A percentile compares a stretch with the other conserved stretches of the same genome.
Conservation (phyloP, 202 grass and related monocot species). For the Tripidium arundinaceum region DNA sequence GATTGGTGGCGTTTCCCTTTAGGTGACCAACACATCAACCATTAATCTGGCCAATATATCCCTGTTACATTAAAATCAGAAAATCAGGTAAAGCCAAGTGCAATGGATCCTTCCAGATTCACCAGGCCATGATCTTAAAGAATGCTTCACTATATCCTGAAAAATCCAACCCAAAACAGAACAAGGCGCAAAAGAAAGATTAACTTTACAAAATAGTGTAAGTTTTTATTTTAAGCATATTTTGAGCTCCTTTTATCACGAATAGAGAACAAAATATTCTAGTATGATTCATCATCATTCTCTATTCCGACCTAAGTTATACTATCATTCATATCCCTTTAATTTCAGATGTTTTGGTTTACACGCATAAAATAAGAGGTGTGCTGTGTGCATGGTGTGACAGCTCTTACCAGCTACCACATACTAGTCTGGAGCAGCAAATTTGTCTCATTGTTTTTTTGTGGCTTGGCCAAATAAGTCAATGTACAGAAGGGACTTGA, state of each 20-base stretch:
- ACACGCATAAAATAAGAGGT: neutral
- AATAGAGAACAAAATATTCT: neutral
- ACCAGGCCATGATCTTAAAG: neutral
- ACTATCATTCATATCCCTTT: neutral
- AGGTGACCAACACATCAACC: neutral
- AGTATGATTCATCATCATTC: neutral
- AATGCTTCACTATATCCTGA: neutral
- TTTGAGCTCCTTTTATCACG: neutral
- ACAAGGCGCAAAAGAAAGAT: neutral
- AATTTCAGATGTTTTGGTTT: neutral
- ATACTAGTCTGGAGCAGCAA: neutral
- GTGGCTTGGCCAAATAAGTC: slow-evolving; percentile 1
- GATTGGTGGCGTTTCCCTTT: slow-evolving; percentile 5
- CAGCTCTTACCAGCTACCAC: neutral
- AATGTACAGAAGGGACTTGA: neutral
- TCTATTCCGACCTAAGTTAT: neutral
- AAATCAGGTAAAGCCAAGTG: neutral
- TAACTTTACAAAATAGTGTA: neutral
- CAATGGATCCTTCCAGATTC: neutral
- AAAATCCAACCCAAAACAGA: neutral
- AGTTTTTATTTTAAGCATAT: neutral
- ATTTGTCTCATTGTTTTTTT: neutral
- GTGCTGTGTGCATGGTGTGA: neutral
- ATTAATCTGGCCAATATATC: neutral
- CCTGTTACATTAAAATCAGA: neutral